Percentiles rank a stretch among this genome's conserved stretches.
phyloP scores from a whole-genome alignment of 2,329 filamentous ascomycete genomes.

The Dactylellina sp. region DNA sequence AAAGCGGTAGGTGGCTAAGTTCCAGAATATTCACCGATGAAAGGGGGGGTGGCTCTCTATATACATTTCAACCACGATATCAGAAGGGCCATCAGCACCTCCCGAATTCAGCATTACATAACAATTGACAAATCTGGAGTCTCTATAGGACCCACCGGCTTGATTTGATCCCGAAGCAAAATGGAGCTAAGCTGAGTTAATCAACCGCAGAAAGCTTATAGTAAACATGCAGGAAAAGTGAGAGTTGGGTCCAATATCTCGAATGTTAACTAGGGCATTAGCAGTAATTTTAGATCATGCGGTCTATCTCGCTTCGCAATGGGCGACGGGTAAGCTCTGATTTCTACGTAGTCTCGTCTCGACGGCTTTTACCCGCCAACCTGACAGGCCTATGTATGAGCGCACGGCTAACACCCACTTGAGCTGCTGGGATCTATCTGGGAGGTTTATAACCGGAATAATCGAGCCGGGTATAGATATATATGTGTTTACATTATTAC shows the following conservation, averaged over 20 bases:
- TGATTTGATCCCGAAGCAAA: slow-evolving; percentile 8
- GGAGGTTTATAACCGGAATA: too few relatives aligned
- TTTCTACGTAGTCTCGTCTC: background rate
- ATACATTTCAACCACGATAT: background rate
- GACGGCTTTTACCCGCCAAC: background rate
- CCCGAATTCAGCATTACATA: slow-evolving; percentile 22
- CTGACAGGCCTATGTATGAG: background rate
- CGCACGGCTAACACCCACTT: background rate
- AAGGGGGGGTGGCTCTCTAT: slow-evolving; percentile 2
- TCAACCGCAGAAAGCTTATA: too few relatives aligned
- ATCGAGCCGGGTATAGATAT: too few relatives aligned
- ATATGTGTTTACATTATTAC: too few relatives aligned
- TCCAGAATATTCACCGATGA: too few relatives aligned
- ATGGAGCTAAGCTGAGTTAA: slow-evolving; percentile 7
- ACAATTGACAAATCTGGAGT: slow-evolving; percentile 2
- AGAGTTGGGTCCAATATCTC: too few relatives aligned
- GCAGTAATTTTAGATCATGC: background rate
- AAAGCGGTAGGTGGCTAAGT: too few relatives aligned
- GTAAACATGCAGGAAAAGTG: too few relatives aligned
- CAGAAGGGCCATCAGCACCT: background rate
- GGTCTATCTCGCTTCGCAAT: background rate
- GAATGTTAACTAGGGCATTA: too few relatives aligned
- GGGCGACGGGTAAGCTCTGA: slow-evolving; percentile 7
- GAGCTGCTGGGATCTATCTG: too few relatives aligned
- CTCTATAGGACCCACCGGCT: slow-evolving; percentile 23